Evolutionary conservation across 176 grass and related monocot genomes (phyloP).

Genomic region (Lolium multiflorum): DNA sequence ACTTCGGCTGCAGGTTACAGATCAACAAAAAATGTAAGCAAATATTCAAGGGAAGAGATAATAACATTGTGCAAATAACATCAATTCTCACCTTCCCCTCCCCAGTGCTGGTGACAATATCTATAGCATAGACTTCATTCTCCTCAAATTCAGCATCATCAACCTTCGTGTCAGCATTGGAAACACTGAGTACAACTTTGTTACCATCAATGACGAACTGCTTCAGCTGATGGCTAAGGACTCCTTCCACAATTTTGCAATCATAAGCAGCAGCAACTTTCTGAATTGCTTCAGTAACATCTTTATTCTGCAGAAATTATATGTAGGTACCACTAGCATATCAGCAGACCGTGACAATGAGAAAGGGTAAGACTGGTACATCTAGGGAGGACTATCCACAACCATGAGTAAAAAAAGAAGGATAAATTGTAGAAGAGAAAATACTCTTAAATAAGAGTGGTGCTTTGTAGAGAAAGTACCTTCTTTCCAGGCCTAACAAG

Average conservation of each 20-base stretch:
- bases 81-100: conserved; percentile 79
- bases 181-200: conserved; percentile 85
- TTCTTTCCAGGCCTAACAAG: conserved; percentile 98
- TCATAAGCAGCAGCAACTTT: conserved; percentile 95
- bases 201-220: conserved; percentile 99
- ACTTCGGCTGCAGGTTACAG: conserved; percentile 64
- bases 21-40: not conserved
- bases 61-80: not conserved
- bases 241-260: conserved; percentile 98
- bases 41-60: not conserved
- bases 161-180: conserved; percentile 89
- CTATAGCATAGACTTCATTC: conserved; percentile 98
- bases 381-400: not conserved
- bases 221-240: conserved; percentile 97
- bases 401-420: not conserved
- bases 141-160: conserved; percentile 99
- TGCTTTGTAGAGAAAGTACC: conserved; percentile 45
- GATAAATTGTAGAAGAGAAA: not conserved
- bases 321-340: not conserved
- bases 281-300: conserved; percentile 97
- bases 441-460: not conserved
- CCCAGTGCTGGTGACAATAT: conserved; percentile 94
- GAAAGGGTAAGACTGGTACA: not conserved
- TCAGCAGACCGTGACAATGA: not conserved
- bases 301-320: conserved; percentile 75